Percentiles rank a stretch among this genome's conserved stretches.
phyloP scores from a whole-genome alignment of 495 filamentous ascomycete species.

The Daldinia childiae region DNA sequence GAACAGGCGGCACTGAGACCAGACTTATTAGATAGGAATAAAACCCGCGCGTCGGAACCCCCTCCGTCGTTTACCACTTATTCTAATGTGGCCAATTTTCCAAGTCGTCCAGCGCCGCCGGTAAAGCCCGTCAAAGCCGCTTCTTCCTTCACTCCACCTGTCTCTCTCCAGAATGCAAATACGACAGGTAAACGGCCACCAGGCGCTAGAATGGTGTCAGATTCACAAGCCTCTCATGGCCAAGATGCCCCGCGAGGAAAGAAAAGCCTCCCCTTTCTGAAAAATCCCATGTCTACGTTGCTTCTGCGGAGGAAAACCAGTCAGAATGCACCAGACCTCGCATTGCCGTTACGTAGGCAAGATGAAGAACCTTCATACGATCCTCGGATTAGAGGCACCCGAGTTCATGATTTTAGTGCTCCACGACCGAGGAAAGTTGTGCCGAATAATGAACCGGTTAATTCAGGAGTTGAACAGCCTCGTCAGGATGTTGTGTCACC shows the following conservation, averaged over 20 bases:
- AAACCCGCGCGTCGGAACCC: conserved; percentile 34
- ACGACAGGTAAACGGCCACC: conserved; percentile 44
- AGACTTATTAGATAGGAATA: conserved; percentile 27
- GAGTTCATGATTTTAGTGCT: conserved; percentile 90
- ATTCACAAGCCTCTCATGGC: conserved; percentile 64
- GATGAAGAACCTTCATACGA: conserved; percentile 66
- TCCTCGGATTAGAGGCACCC: conserved; percentile 82
- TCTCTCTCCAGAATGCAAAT: conserved; percentile 48
- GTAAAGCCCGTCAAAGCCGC: conserved; percentile 43
- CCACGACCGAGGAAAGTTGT: conserved; percentile 71
- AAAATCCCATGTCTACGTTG: conserved; percentile 60
- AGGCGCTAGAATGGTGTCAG: conserved; percentile 52
- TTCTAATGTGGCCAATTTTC: conserved; percentile 12
- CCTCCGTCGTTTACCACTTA: conserved; percentile 30
- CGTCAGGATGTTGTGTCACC: conserved; percentile 32
- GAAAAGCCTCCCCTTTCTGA: conserved; percentile 62
- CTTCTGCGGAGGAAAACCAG: conserved; percentile 53
- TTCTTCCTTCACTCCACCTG: conserved; percentile 53
- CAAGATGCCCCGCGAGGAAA: conserved; percentile 63
- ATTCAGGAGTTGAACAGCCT: conserved; percentile 22
- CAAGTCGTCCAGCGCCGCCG: conserved; percentile 38
- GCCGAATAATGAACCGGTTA: conserved; percentile 33
- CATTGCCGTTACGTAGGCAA: conserved; percentile 56
- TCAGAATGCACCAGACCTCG: conserved; percentile 56
- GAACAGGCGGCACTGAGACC: conserved; percentile 40